Evolutionary conservation across 176 grass and related monocot species (phyloP).

Genomic region (Lolium rigidum): DNA sequence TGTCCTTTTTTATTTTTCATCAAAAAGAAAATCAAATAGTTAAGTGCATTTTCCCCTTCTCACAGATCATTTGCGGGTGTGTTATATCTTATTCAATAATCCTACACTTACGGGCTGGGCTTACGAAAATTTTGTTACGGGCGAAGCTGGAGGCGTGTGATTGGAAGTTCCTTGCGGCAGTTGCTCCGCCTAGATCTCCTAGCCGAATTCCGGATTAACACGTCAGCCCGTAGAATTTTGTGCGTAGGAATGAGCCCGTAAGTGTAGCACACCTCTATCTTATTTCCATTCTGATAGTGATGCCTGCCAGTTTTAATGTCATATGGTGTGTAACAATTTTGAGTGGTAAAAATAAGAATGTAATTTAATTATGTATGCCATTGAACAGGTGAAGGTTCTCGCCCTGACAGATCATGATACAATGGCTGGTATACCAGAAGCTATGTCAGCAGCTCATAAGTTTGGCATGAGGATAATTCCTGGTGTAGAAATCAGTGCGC

Average conservation of each 20-base stretch:
- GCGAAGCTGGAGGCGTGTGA: no score
- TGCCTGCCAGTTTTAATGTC: not conserved
- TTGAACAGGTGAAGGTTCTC: constrained; percentile 86
- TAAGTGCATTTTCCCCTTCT: not conserved
- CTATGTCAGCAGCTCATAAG: constrained; percentile 64
- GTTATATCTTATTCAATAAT: not conserved
- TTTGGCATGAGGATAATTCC: constrained; percentile 93
- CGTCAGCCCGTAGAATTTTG: no score
- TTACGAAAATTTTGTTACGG: no score
- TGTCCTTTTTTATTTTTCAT: not conserved
- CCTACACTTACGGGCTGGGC: no score
- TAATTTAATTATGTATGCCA: constrained; percentile 41
- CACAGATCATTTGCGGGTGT: constrained; percentile 8
- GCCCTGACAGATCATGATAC: constrained; percentile 97
- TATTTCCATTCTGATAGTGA: not conserved
- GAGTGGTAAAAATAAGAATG: constrained; percentile 31
- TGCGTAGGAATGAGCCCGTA: no score
- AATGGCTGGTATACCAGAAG: constrained; percentile 89
- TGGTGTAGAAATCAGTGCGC: constrained; percentile 89
- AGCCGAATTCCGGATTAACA: no score
- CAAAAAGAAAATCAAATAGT: not conserved
- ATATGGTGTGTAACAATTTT: not conserved
- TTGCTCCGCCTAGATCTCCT: no score
- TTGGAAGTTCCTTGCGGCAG: no score
- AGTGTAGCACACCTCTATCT: not conserved